These are phyloP conservation scores for Aphanomyces euteiches DNA, from an alignment of 352 stramenopile genomes.

Conservation along the genomic window DNA sequence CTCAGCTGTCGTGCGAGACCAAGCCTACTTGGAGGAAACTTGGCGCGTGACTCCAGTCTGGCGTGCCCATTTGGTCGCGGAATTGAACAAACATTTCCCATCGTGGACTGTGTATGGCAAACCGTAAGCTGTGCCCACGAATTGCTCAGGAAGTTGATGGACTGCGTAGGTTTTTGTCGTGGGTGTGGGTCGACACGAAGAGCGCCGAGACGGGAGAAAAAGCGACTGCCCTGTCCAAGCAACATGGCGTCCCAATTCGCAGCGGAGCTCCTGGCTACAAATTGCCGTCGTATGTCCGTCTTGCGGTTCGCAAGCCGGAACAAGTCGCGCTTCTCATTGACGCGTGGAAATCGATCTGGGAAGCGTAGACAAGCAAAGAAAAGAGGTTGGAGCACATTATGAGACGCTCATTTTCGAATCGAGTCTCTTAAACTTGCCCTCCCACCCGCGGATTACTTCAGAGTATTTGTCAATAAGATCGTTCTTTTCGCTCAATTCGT, in stretches of 20 bases:
- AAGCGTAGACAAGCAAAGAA: slow-evolving; percentile 34
- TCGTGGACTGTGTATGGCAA: slow-evolving; percentile 66
- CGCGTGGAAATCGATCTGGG: slow-evolving; percentile 59
- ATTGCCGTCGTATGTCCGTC: slow-evolving; percentile 75
- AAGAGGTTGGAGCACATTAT: slow-evolving; percentile 8
- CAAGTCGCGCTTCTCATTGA: slow-evolving; percentile 67
- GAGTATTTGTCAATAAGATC: slow-evolving; percentile 82
- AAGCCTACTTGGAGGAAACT: slow-evolving; percentile 72
- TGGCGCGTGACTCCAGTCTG: slow-evolving; percentile 81
- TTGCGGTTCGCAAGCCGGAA: slow-evolving; percentile 73
- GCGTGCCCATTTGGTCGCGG: slow-evolving; percentile 55
- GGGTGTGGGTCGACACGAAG: slow-evolving; percentile 88
- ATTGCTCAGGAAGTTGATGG: not conserved
- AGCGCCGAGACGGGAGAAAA: slow-evolving; percentile 46
- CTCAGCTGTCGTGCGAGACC: slow-evolving; percentile 75
- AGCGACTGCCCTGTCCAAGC: slow-evolving; percentile 69
- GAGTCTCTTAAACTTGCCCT: slow-evolving; percentile 79
- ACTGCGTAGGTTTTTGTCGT: slow-evolving; percentile 49
- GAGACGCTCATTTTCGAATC: slow-evolving; percentile 51
- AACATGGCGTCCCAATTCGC: slow-evolving; percentile 80
- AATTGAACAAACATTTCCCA: slow-evolving; percentile 58
- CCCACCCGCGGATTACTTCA: slow-evolving; percentile 77
- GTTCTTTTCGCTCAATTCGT: slow-evolving; percentile 76
- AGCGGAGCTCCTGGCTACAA: slow-evolving; percentile 86
- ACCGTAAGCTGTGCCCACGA: slow-evolving; percentile 37